phyloP scores from a whole-genome alignment of 108 stramenopile genomes.

The Pseudonitzschia multiseries region DNA sequence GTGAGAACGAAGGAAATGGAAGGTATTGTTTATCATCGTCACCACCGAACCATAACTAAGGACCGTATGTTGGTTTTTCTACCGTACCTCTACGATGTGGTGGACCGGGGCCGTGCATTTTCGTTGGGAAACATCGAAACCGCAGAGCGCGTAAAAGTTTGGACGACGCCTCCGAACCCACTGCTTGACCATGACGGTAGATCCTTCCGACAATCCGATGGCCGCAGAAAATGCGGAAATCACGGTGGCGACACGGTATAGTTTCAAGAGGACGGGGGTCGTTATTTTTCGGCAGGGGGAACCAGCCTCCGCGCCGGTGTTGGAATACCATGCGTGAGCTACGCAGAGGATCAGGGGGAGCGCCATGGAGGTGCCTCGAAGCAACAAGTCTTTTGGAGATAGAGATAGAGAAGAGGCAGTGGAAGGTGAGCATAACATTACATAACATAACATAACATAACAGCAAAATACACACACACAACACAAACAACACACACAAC shows the following conservation, averaged over 20 bases:
- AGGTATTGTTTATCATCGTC: slow-evolving; percentile 41
- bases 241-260: slow-evolving; percentile 31
- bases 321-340: slow-evolving; percentile 11
- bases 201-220: slow-evolving; percentile 63
- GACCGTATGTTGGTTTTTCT: no score
- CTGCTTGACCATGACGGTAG: slow-evolving; percentile 65
- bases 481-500: background rate
- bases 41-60: no score
- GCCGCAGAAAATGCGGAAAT: slow-evolving; percentile 52
- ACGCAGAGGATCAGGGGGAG: slow-evolving; percentile 29
- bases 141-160: slow-evolving; percentile 82
- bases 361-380: slow-evolving; percentile 21
- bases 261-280: background rate
- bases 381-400: slow-evolving; percentile 12
- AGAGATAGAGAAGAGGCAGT: background rate
- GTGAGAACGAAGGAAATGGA: slow-evolving; percentile 71
- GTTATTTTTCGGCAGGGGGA: background rate
- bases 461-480: background rate
- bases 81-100: slow-evolving; percentile 45
- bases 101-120: slow-evolving; percentile 49
- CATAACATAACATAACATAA: no score
- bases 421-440: background rate
- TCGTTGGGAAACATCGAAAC: slow-evolving; percentile 48
- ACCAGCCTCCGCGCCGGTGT: background rate
- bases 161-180: slow-evolving; percentile 73